A percentile compares a stretch with the other conserved stretches of the same genome.
phyloP scores from a whole-genome alignment of 2,329 filamentous ascomycete species.

The Alternaria viburni region DNA sequence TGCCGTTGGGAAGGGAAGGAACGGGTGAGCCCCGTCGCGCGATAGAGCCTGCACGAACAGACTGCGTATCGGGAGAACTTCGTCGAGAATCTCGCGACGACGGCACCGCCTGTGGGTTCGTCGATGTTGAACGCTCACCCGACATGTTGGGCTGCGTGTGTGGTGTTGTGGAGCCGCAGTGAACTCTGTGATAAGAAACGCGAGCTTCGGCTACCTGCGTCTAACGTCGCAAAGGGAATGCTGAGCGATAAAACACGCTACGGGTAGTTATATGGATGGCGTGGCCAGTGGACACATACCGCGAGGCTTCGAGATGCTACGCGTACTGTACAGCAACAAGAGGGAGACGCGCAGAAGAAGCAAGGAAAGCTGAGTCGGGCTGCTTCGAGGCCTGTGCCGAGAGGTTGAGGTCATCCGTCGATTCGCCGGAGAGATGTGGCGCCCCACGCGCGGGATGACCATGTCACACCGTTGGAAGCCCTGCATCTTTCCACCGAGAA shows the following conservation, averaged over 20 bases:
- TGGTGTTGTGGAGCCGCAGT: constrained; percentile 7
- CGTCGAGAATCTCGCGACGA: constrained; percentile 32
- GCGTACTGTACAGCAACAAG: not conserved
- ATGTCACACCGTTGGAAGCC: constrained; percentile 20
- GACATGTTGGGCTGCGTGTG: constrained; percentile 25
- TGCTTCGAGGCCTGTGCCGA: constrained; percentile 23
- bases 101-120: constrained; percentile 34
- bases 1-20: constrained; percentile 52
- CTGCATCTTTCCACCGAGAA: constrained; percentile 6
- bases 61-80: constrained; percentile 45
- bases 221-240: constrained; percentile 23
- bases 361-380: constrained; percentile 10
- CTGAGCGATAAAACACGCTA: constrained; percentile 3
- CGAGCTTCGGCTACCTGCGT: constrained; percentile 29
- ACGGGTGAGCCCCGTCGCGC: constrained; percentile 63
- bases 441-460: constrained; percentile 20
- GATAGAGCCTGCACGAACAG: constrained; percentile 60
- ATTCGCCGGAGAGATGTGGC: not conserved
- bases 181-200: constrained; percentile 2
- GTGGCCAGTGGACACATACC: not conserved
- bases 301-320: not conserved
- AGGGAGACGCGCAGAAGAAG: constrained; percentile 11
- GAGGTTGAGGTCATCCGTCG: constrained; percentile 36
- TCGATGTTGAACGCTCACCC: constrained; percentile 25
- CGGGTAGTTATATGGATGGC: not conserved